Percentiles rank a stretch among this genome's conserved stretches.
Evolutionary conservation across 148 eudicot genomes (phyloP).

Genomic region (Rhododendron mucronatum): DNA sequence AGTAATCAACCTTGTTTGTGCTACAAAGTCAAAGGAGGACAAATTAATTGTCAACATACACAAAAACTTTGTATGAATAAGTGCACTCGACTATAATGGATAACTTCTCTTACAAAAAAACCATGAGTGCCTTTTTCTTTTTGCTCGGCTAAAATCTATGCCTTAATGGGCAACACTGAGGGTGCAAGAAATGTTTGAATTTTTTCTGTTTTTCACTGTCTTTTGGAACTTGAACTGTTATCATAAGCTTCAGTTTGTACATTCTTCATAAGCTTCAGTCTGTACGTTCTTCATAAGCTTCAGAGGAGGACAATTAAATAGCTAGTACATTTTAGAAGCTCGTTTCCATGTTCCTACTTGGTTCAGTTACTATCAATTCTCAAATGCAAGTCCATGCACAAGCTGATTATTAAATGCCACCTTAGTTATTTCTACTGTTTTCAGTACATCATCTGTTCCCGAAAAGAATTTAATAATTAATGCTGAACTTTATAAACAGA

Average conservation of each 20-base stretch:
- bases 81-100: neutral
- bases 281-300: neutral
- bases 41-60: neutral
- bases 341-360: neutral
- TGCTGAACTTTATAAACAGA: neutral
- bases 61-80: neutral
- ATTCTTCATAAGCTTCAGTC: neutral
- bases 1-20: conserved; percentile 36
- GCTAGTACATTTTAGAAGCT: neutral
- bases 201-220: neutral
- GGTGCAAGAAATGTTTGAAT: neutral
- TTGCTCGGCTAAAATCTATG: neutral
- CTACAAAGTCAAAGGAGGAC: conserved; percentile 29
- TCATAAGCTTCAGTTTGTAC: too few species aligned
- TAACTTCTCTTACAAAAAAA: neutral
- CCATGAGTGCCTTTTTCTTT: neutral
- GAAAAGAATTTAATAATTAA: neutral
- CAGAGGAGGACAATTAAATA: neutral
- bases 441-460: neutral
- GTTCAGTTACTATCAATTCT: neutral
- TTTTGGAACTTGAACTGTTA: neutral
- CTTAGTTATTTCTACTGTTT: neutral
- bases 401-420: too few species aligned
- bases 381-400: neutral
- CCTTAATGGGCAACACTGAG: neutral